Base-by-base conservation (phyloP, 768 basidiomycete species). In the Hygrophorus russula region DNA sequence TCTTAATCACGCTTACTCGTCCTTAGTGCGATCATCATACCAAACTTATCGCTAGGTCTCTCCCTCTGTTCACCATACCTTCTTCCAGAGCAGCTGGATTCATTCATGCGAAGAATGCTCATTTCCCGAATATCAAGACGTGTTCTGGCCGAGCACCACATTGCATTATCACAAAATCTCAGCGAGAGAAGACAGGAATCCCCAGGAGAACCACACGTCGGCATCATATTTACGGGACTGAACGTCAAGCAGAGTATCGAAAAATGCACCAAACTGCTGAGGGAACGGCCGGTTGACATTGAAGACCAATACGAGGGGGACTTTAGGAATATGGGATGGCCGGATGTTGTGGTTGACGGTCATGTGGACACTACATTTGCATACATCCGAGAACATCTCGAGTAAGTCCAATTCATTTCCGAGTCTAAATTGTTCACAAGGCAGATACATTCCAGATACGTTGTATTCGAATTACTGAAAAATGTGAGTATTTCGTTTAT, bases 51-150 rank as follows among this genome's bases (percentile, higher is more conserved):
- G 12, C 76, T 92, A 4, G 88, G 90, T 4, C 66, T 92, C 27
- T 88, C 89, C 17, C 69, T 91, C n/a, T 78, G 87, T 0, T 90
- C 89, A 12, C 81, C 78, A 1, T 76, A 81, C 56, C 72, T 93
- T 6, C 67, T 76, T 0, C 81, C 90, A 0, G 87, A 90, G 46
- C 70, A 74, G 32, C 69, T 93, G 10, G 89, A 92, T 58, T 71
- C 84, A 2, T 89, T 91, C 59, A 88, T 91, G 82, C 75, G 80
- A 17, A 78, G 89, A 17, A 94, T 94, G 90, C 72, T 94, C 8
- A 74, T 89, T 39, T 92, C 90, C 2, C 74, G 90, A 42, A 91
- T 92, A 58, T 91, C 89, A 10, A 74, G 90, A 15, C 78, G 90
- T 27, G 91, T 94, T 27, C 71, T 94, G 17, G 85, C 79, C 3